phyloP scores from a whole-genome alignment of 768 basidiomycete genomes.

The Suillus placidus region DNA sequence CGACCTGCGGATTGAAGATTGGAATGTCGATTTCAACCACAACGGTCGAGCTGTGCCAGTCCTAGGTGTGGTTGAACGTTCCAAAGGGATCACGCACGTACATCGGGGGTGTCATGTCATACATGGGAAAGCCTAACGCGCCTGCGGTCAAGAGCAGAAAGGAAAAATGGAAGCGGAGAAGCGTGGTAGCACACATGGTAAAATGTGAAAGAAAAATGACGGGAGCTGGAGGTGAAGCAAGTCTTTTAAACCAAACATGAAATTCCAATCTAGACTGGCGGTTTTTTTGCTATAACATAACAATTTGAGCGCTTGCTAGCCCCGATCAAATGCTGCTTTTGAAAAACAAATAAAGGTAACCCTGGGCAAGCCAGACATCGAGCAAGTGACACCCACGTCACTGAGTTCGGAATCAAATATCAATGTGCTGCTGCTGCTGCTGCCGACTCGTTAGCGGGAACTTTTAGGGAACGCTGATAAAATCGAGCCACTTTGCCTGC shows the following conservation, averaged over 20 bases:
- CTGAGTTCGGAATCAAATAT: neutral
- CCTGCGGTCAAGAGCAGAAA: slow-evolving; percentile 12
- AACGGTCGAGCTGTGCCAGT: neutral
- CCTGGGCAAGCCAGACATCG: neutral
- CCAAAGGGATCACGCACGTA: neutral
- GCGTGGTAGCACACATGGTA: slow-evolving; percentile 12
- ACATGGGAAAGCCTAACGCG: slow-evolving; percentile 19
- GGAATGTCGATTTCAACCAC: neutral
- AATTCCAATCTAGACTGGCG: neutral
- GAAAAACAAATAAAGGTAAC: neutral
- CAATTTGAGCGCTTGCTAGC: neutral
- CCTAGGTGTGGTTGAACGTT: neutral
- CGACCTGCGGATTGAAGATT: neutral
- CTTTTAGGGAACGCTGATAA: neutral
- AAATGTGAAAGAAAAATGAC: neutral
- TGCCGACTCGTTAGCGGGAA: neutral
- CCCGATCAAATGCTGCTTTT: neutral
- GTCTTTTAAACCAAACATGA: slow-evolving; percentile 16
- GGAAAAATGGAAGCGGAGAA: slow-evolving; percentile 8
- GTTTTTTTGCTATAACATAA: neutral
- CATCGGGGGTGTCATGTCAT: neutral
- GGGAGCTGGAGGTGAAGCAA: slow-evolving; percentile 15
- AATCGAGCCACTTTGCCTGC: neutral
- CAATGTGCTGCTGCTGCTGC: neutral
- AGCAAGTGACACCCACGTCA: neutral